phyloP scores from a whole-genome alignment of 306 rosid species.

The Vigna nakashimae region DNA sequence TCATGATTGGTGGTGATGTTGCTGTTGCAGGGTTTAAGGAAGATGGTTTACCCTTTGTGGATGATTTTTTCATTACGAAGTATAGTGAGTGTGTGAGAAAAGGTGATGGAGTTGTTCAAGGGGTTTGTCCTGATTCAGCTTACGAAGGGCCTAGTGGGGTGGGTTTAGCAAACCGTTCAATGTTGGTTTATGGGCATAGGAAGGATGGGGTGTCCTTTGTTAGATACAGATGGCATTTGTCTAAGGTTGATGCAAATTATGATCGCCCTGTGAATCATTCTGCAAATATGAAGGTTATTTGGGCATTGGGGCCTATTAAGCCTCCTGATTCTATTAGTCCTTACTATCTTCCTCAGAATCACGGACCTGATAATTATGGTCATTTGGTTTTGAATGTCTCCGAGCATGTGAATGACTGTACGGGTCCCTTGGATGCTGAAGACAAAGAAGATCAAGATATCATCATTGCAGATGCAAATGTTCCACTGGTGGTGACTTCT shows the following conservation, averaged over 20 bases:
- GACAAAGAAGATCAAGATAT: slow-evolving; percentile 91
- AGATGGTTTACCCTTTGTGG: slow-evolving; percentile 77
- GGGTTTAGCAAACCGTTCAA: slow-evolving; percentile 51
- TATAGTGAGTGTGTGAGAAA: slow-evolving; percentile 66
- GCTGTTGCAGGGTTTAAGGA: slow-evolving; percentile 77
- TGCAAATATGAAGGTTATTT: slow-evolving; percentile 71
- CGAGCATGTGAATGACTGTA: slow-evolving; percentile 68
- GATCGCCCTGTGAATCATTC: slow-evolving; percentile 68
- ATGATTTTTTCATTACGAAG: slow-evolving; percentile 74
- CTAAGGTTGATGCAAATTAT: slow-evolving; percentile 56
- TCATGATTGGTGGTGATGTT: slow-evolving; percentile 86
- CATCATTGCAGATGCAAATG: slow-evolving; percentile 76
- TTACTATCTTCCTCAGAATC: slow-evolving; percentile 89
- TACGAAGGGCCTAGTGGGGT: slow-evolving; percentile 53
- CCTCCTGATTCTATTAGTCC: slow-evolving; percentile 79
- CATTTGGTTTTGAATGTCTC: slow-evolving; percentile 74
- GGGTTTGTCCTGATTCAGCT: slow-evolving; percentile 87
- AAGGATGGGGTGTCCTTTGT: slow-evolving; percentile 66
- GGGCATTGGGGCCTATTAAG: slow-evolving; percentile 80
- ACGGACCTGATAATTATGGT: slow-evolving; percentile 71
- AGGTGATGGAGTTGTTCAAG: slow-evolving; percentile 60
- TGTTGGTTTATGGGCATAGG: slow-evolving; percentile 74
- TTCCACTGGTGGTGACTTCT: slow-evolving; percentile 65
- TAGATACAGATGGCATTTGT: slow-evolving; percentile 73
- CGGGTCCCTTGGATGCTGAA: slow-evolving; percentile 79